phyloP scores from a whole-genome alignment of 108 stramenopile genomes.

The Skeletonema tropicum region DNA sequence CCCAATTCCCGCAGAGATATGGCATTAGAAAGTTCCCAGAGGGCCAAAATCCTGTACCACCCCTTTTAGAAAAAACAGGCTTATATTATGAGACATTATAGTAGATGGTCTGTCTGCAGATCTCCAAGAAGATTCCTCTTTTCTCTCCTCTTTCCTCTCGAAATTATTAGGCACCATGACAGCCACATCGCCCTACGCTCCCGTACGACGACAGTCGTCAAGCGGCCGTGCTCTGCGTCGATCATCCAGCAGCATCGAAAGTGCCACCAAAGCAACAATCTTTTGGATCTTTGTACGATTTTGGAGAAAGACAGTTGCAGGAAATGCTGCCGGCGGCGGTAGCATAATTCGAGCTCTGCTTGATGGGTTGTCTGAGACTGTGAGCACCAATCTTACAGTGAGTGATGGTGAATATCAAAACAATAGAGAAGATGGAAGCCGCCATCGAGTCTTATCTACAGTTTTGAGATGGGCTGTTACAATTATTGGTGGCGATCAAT shows the following conservation, averaged over 20 bases:
- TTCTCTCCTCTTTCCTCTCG: too few species aligned
- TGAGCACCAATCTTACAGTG: not conserved
- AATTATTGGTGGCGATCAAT: slow-evolving; percentile 23
- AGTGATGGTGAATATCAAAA: not conserved
- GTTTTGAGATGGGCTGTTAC: slow-evolving; percentile 29
- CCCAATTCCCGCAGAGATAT: too few species aligned
- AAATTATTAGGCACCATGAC: not conserved
- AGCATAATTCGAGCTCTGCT: not conserved
- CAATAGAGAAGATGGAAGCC: not conserved
- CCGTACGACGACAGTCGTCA: slow-evolving; percentile 39
- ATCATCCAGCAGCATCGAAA: slow-evolving; percentile 8
- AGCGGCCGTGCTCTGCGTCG: not conserved
- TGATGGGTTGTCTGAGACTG: not conserved
- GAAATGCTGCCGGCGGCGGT: not conserved
- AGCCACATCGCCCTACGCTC: slow-evolving; percentile 45
- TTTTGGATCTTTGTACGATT: slow-evolving; percentile 3
- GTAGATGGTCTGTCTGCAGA: too few species aligned
- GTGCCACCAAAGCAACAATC: slow-evolving; percentile 1
- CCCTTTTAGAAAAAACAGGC: too few species aligned
- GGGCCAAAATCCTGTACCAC: too few species aligned
- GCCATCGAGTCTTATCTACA: slow-evolving; percentile 6
- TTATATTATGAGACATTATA: too few species aligned
- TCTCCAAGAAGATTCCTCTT: too few species aligned
- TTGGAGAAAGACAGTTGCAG: not conserved
- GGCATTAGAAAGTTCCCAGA: too few species aligned